Percentiles rank a stretch among this genome's conserved stretches.
Evolutionary conservation across 495 filamentous ascomycete genomes (phyloP).

Genomic region (Neurospora sp.): DNA sequence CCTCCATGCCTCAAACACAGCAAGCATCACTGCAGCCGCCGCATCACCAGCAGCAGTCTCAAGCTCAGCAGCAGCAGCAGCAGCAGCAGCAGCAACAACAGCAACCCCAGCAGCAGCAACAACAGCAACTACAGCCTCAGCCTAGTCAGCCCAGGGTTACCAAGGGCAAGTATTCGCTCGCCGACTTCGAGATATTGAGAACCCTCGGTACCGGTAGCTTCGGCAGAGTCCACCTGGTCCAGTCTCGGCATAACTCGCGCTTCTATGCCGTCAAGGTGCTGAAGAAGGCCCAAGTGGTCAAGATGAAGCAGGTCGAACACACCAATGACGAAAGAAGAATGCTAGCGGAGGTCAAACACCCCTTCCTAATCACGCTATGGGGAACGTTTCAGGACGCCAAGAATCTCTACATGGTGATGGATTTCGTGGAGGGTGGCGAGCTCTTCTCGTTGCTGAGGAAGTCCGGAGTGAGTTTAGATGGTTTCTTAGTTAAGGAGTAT

Average conservation of each 20-base stretch:
- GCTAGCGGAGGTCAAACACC: slow-evolving; percentile 90
- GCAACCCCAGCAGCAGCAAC: slow-evolving; percentile 7
- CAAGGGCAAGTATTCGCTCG: slow-evolving; percentile 94
- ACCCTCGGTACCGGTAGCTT: slow-evolving; percentile 96
- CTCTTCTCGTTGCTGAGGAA: slow-evolving; percentile 91
- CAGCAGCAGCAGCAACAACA: slow-evolving; percentile 12
- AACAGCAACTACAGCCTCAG: slow-evolving; percentile 13
- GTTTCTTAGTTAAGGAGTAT: background rate
- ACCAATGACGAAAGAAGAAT: slow-evolving; percentile 96
- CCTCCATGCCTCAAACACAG: slow-evolving; percentile 1
- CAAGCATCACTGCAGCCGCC: slow-evolving; percentile 13
- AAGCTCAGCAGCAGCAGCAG: slow-evolving; percentile 11
- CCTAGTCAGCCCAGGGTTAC: slow-evolving; percentile 51
- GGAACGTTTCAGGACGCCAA: slow-evolving; percentile 92
- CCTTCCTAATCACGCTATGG: slow-evolving; percentile 95
- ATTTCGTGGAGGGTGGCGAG: slow-evolving; percentile 98
- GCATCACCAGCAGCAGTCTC: slow-evolving; percentile 16
- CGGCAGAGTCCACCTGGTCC: slow-evolving; percentile 89
- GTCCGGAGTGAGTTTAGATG: slow-evolving; percentile 65
- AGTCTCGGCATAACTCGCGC: slow-evolving; percentile 91
- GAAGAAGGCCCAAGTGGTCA: slow-evolving; percentile 97
- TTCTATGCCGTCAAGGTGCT: slow-evolving; percentile 98
- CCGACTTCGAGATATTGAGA: slow-evolving; percentile 77
- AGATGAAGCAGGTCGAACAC: slow-evolving; percentile 99
- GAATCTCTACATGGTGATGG: slow-evolving; percentile 99